phyloP scores from a whole-genome alignment of 495 filamentous ascomycete species.

The Chaetomium fimeti region DNA sequence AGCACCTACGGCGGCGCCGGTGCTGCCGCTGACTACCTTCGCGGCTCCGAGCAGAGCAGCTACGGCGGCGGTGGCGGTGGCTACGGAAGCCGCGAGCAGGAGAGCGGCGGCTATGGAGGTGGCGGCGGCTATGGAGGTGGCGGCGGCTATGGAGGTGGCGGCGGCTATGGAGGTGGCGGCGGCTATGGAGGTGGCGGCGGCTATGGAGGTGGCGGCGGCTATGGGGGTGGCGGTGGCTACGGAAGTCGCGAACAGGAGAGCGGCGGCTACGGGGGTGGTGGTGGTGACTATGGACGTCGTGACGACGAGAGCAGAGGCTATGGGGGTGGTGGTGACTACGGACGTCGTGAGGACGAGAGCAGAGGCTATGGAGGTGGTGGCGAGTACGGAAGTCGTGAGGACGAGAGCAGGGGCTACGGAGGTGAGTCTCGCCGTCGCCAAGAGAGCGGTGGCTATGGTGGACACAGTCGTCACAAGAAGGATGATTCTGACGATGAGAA shows the following conservation, averaged over 20 bases:
- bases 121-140: conserved; percentile 18
- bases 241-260: conserved; percentile 13
- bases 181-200: conserved; percentile 4
- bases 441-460: too few species aligned
- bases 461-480: too few species aligned
- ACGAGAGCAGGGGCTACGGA: conserved; percentile 19
- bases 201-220: conserved; percentile 21
- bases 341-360: conserved; percentile 30
- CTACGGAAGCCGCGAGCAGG: conserved; percentile 13
- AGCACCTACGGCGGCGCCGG: conserved; percentile 11
- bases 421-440: too few species aligned
- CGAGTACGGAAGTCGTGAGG: too few species aligned
- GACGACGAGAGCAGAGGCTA: conserved; percentile 25
- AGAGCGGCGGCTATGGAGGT: conserved; percentile 13
- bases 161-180: background rate
- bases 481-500: too few species aligned
- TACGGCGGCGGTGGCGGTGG: conserved; percentile 5
- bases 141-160: conserved; percentile 13
- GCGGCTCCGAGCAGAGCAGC: conserved; percentile 30
- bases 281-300: conserved; percentile 22
- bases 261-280: conserved; percentile 4
- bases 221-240: conserved; percentile 19
- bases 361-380: conserved; percentile 18
- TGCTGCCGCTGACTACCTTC: conserved; percentile 17
- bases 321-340: conserved; percentile 14